These are phyloP conservation scores for Heimioporus retisporus DNA, from an alignment of 1,284 basidiomycete species.

Conservation along the genomic window DNA sequence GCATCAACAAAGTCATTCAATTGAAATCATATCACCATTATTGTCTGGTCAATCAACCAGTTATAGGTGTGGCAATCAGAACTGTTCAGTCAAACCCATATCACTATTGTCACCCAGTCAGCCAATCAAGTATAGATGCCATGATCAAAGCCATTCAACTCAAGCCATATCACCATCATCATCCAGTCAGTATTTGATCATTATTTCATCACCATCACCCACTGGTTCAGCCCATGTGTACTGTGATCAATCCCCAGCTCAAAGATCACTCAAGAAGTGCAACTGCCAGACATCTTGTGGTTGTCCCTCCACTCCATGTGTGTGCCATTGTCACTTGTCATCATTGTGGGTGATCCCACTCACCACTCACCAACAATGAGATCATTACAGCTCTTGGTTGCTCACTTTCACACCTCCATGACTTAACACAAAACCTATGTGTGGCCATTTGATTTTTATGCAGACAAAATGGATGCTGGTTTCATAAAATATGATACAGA, in stretches of 20 bases:
- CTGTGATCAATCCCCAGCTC: not conserved
- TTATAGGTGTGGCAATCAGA: too few species aligned
- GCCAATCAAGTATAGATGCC: too few species aligned
- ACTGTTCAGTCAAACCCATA: not conserved
- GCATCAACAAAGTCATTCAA: not conserved
- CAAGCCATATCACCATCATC: too few species aligned
- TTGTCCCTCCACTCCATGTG: not conserved
- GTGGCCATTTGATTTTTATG: constrained; percentile 13
- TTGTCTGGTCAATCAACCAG: too few species aligned
- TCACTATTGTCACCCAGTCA: too few species aligned
- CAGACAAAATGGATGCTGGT: not conserved
- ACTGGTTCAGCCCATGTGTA: not conserved
- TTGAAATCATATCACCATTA: not conserved
- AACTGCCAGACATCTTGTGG: not conserved
- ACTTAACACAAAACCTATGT: not conserved
- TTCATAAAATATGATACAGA: not conserved
- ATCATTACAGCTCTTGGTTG: not conserved
- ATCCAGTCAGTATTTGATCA: too few species aligned
- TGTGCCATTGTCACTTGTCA: not conserved
- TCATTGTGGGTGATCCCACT: not conserved
- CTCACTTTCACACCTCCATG: not conserved
- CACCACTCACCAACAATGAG: not conserved
- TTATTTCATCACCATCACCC: not conserved
- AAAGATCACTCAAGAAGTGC: not conserved
- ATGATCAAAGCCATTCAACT: too few species aligned